A percentile compares a stretch with the other conserved stretches of the same genome.
Evolutionary conservation across 768 basidiomycete species (phyloP).

Genomic region (Clathrus columnatus): DNA sequence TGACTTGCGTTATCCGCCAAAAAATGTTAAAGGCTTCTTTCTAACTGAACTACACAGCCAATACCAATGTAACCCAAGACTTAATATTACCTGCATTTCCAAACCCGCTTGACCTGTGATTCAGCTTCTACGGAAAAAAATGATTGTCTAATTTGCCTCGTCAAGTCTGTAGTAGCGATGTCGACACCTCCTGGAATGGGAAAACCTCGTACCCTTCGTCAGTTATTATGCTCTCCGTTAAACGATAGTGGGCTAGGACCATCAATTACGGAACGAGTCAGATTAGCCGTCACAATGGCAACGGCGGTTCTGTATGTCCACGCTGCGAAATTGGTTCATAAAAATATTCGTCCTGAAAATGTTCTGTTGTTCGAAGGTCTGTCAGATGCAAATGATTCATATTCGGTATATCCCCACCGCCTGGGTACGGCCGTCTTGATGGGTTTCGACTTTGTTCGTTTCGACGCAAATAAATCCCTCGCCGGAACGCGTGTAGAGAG

Average conservation of each 20-base stretch:
- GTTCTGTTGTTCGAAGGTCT: neutral
- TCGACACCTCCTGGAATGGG: neutral
- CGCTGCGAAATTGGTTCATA: neutral
- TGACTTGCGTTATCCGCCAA: no score
- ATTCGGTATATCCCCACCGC: neutral
- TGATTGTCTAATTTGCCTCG: no score
- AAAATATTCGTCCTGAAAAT: constrained; percentile 6
- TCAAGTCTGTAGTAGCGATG: no score
- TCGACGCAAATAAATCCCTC: neutral
- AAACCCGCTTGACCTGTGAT: no score
- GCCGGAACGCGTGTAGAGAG: neutral
- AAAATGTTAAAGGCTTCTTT: no score
- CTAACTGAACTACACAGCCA: no score
- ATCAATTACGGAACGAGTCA: neutral
- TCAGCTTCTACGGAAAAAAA: no score
- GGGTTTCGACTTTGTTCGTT: constrained; percentile 1
- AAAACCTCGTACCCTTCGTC: neutral
- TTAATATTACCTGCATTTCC: no score
- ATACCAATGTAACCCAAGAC: no score
- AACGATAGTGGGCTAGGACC: neutral
- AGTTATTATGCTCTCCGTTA: neutral
- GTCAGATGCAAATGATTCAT: neutral
- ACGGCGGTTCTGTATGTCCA: neutral
- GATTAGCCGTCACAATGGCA: neutral
- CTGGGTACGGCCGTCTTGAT: neutral